A percentile compares a stretch with the other conserved stretches of the same genome.
phyloP scores from a whole-genome alignment of 768 basidiomycete species.

The Panellus pusillus region DNA sequence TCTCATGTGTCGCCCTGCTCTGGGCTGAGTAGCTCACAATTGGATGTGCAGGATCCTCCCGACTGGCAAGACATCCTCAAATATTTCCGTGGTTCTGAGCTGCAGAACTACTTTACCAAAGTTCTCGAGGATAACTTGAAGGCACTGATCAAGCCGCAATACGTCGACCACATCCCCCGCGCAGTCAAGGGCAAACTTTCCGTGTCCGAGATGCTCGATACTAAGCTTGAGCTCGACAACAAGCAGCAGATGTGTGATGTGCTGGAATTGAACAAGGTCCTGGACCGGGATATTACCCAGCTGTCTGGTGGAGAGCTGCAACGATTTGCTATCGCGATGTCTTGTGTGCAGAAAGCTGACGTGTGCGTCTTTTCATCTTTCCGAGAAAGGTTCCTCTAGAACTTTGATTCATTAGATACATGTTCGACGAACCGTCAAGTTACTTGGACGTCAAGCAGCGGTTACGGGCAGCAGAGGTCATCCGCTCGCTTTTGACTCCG shows the following conservation, averaged over 20 bases:
- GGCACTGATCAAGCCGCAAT: slow-evolving; percentile 99
- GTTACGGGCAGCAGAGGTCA: slow-evolving; percentile 91
- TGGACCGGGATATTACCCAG: slow-evolving; percentile 82
- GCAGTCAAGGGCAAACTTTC: slow-evolving; percentile 90
- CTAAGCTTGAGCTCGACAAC: slow-evolving; percentile 87
- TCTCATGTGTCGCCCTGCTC: slow-evolving; percentile 9
- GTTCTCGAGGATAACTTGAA: slow-evolving; percentile 98
- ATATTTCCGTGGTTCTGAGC: slow-evolving; percentile 97
- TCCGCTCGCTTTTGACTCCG: slow-evolving; percentile 80
- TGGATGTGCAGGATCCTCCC: slow-evolving; percentile 74
- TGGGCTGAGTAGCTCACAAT: slow-evolving; percentile 7
- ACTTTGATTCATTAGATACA: slow-evolving; percentile 59
- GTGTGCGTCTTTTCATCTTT: slow-evolving; percentile 58
- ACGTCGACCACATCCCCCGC: slow-evolving; percentile 97
- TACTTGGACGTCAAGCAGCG: slow-evolving; percentile 97
- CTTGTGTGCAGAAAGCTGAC: slow-evolving; percentile 92
- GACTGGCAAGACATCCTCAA: slow-evolving; percentile 99
- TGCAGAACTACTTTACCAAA: slow-evolving; percentile 99
- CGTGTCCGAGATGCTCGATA: slow-evolving; percentile 89
- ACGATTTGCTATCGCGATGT: slow-evolving; percentile 97
- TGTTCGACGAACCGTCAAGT: slow-evolving; percentile 99
- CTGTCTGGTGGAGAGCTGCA: slow-evolving; percentile 97
- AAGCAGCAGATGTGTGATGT: slow-evolving; percentile 83
- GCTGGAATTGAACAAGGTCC: slow-evolving; percentile 83
- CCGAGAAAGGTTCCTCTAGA: background rate